Evolutionary conservation across 176 grass and related monocot genomes (phyloP).

Genomic region (Pharus latifolius): DNA sequence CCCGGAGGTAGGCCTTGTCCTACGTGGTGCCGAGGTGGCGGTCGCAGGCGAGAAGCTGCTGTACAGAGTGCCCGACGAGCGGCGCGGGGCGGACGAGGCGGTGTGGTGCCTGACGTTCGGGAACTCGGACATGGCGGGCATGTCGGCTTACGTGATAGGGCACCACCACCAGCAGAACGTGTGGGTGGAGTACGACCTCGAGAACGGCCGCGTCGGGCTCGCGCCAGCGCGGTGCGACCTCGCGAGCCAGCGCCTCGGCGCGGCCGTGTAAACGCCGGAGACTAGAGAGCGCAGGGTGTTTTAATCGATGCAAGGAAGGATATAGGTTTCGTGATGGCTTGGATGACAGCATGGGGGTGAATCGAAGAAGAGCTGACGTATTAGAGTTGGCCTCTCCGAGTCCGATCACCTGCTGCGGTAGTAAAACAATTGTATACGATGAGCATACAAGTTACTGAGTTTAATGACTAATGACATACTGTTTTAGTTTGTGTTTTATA

Average conservation of each 20-base stretch:
- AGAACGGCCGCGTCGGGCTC: conserved; percentile 58
- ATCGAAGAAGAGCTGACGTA: conserved; percentile 21
- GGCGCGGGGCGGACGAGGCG: conserved; percentile 28
- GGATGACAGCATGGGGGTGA: neutral
- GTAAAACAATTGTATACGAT: neutral
- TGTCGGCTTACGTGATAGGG: conserved; percentile 69
- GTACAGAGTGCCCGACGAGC: conserved; percentile 52
- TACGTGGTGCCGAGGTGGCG: conserved; percentile 46
- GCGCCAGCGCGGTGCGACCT: conserved; percentile 46
- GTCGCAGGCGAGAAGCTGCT: conserved; percentile 53
- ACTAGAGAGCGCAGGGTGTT: too few relatives aligned
- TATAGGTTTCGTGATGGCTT: neutral
- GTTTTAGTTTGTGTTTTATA: too few relatives aligned
- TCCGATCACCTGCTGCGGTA: conserved; percentile 21
- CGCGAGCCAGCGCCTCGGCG: conserved; percentile 22
- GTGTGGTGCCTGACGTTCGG: conserved; percentile 92
- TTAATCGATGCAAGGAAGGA: neutral
- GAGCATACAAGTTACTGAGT: neutral
- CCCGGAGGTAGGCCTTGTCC: conserved; percentile 41
- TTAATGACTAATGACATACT: too few relatives aligned
- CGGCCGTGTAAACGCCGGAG: neutral
- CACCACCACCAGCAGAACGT: conserved; percentile 87
- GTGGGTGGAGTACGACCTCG: conserved; percentile 87
- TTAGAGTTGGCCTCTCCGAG: conserved; percentile 22
- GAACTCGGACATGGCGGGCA: conserved; percentile 56